Evolutionary conservation across 1,139 yeast genomes (phyloP).

Genomic region (Sugiyamaella pinicola): DNA sequence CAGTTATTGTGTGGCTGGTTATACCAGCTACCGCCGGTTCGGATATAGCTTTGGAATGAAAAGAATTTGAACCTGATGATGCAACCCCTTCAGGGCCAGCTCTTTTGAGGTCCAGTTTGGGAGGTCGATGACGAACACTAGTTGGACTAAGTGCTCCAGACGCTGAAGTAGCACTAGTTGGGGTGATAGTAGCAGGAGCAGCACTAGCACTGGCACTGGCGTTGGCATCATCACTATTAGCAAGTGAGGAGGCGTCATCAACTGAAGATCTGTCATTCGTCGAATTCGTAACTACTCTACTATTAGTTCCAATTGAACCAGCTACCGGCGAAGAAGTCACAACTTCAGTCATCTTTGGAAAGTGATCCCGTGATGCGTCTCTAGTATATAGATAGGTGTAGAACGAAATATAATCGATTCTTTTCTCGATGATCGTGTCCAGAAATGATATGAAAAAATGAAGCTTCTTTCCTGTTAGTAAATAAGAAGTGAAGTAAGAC

Average conservation of each 20-base stretch:
- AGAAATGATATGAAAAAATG: too few species aligned
- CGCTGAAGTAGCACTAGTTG: background rate
- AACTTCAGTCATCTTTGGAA: background rate
- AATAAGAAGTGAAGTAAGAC: too few species aligned
- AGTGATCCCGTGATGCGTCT: too few species aligned
- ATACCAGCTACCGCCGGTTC: slow-evolving; percentile 3
- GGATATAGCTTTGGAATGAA: slow-evolving; percentile 10
- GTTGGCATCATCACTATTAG: background rate
- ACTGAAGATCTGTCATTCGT: too few species aligned
- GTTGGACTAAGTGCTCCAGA: background rate
- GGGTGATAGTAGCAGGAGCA: background rate
- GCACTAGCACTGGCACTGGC: background rate
- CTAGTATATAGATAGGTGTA: too few species aligned
- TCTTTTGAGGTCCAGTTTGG: slow-evolving; percentile 13
- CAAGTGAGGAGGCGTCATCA: background rate
- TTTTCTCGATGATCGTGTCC: too few species aligned
- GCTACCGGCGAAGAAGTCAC: background rate
- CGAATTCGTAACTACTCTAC: too few species aligned
- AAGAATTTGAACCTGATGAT: background rate
- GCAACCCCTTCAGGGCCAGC: background rate
- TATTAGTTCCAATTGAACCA: too few species aligned
- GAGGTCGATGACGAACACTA: slow-evolving; percentile 14
- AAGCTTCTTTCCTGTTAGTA: too few species aligned
- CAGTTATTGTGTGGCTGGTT: slow-evolving; percentile 3
- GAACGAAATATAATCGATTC: too few species aligned